Evolutionary conservation across 2,329 filamentous ascomycete genomes (phyloP).

Genomic region (Alternaria infectoria): DNA sequence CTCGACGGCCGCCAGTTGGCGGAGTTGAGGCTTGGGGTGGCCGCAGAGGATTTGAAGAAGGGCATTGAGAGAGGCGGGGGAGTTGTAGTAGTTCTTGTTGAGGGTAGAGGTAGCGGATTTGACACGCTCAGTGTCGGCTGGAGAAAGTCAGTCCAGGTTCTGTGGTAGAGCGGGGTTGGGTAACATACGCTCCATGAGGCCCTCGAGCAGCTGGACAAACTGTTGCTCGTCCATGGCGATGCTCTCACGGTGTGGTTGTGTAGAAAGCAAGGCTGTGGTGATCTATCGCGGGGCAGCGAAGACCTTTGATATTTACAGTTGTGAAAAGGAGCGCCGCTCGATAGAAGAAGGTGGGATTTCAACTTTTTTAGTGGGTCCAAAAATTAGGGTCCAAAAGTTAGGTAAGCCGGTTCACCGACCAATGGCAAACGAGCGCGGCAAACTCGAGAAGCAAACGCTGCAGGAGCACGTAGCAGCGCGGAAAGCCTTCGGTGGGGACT

Average conservation of each 20-base stretch:
- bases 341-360: constrained; percentile 25
- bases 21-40: constrained; percentile 72
- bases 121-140: constrained; percentile 77
- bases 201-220: constrained; percentile 85
- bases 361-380: constrained; percentile 11
- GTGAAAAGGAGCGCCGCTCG: constrained; percentile 19
- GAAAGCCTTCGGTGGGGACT: not conserved
- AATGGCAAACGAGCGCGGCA: constrained; percentile 10
- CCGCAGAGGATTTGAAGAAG: constrained; percentile 88
- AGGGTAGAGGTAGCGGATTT: constrained; percentile 89
- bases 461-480: not conserved
- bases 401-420: constrained; percentile 8
- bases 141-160: constrained; percentile 42
- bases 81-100: constrained; percentile 91
- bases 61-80: constrained; percentile 81
- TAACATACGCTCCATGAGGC: constrained; percentile 82
- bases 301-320: constrained; percentile 26
- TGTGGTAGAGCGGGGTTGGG: not conserved
- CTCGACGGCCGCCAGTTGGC: constrained; percentile 92
- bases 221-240: constrained; percentile 76
- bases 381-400: constrained; percentile 18
- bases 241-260: constrained; percentile 26
- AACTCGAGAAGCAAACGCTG: not conserved
- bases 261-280: constrained; percentile 29
- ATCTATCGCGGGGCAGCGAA: constrained; percentile 30